phyloP scores from a whole-genome alignment of 2,329 filamentous ascomycete species.

The Aspergillus carbonarius region DNA sequence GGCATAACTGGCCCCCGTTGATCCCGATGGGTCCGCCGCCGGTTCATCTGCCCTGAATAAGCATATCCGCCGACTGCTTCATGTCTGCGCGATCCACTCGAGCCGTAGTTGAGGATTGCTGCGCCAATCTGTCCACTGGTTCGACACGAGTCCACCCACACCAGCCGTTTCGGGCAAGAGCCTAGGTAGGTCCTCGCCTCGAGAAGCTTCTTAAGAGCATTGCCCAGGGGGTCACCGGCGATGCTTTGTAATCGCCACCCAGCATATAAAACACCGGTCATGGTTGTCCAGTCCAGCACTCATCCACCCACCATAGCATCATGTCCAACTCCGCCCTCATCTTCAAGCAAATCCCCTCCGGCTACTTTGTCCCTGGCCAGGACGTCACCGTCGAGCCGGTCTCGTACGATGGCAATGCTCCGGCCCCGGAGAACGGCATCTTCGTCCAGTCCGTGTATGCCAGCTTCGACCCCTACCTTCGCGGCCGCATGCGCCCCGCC shows the following conservation, averaged over 20 bases:
- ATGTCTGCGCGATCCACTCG: background rate
- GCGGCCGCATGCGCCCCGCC: slow-evolving; percentile 71
- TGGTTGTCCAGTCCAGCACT: too few species aligned
- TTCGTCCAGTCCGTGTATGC: slow-evolving; percentile 69
- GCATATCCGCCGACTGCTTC: background rate
- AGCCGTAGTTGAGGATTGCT: background rate
- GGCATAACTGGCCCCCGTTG: background rate
- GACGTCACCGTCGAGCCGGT: slow-evolving; percentile 67
- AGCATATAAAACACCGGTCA: background rate
- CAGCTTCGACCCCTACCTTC: slow-evolving; percentile 82
- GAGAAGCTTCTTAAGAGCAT: slow-evolving; percentile 2
- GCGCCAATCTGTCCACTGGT: background rate
- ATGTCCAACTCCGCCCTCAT: slow-evolving; percentile 69
- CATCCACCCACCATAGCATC: slow-evolving; percentile 18
- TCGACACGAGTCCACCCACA: background rate
- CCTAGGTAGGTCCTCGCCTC: background rate
- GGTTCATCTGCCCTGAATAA: background rate
- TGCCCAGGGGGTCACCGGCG: background rate
- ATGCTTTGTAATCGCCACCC: background rate
- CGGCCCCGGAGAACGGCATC: slow-evolving; percentile 64
- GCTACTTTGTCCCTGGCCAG: slow-evolving; percentile 67
- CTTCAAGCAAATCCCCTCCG: slow-evolving; percentile 68
- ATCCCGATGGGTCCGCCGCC: background rate
- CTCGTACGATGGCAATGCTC: slow-evolving; percentile 60
- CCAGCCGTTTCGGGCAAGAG: background rate